Evolutionary conservation across 2,329 filamentous ascomycete species (phyloP).

Genomic region (Clarireedia paspali): DNA sequence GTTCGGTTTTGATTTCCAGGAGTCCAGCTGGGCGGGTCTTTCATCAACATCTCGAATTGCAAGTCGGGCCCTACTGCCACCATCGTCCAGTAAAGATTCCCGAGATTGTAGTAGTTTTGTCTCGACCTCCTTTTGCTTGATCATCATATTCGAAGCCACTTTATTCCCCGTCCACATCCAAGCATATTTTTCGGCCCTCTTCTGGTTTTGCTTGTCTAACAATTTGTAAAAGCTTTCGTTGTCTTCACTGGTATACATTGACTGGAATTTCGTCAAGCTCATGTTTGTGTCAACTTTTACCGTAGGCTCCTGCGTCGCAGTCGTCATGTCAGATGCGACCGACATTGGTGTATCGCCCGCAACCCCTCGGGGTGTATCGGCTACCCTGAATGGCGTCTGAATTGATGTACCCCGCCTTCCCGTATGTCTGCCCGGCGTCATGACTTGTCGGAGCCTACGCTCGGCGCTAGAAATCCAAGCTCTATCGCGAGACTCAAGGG

Average conservation of each 20-base stretch:
- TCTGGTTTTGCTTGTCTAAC: slow-evolving; percentile 83
- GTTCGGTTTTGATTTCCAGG: slow-evolving; percentile 65
- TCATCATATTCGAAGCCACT: slow-evolving; percentile 70
- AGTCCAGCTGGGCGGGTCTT: slow-evolving; percentile 68
- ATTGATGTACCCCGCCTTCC: slow-evolving; percentile 29
- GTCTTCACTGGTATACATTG: slow-evolving; percentile 93
- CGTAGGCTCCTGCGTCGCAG: slow-evolving; percentile 31
- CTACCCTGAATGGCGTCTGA: slow-evolving; percentile 27
- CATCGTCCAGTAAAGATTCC: slow-evolving; percentile 45
- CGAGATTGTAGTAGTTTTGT: slow-evolving; percentile 41
- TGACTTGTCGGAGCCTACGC: slow-evolving; percentile 63
- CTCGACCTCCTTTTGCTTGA: slow-evolving; percentile 57
- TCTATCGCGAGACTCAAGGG: slow-evolving; percentile 75
- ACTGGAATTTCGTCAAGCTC: slow-evolving; percentile 78
- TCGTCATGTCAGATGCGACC: slow-evolving; percentile 35
- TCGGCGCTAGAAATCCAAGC: slow-evolving; percentile 82
- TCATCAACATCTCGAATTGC: slow-evolving; percentile 61
- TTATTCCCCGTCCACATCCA: slow-evolving; percentile 84
- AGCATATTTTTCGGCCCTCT: slow-evolving; percentile 73
- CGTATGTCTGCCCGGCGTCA: slow-evolving; percentile 63
- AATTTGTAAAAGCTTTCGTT: slow-evolving; percentile 95
- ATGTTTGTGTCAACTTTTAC: slow-evolving; percentile 64
- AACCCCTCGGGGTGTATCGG: slow-evolving; percentile 58
- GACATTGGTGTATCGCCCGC: slow-evolving; percentile 68
- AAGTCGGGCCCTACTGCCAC: slow-evolving; percentile 46